These are phyloP conservation scores for Flaveria sonorensis DNA, from an alignment of 129 eudicot species.

Conservation along the genomic window DNA sequence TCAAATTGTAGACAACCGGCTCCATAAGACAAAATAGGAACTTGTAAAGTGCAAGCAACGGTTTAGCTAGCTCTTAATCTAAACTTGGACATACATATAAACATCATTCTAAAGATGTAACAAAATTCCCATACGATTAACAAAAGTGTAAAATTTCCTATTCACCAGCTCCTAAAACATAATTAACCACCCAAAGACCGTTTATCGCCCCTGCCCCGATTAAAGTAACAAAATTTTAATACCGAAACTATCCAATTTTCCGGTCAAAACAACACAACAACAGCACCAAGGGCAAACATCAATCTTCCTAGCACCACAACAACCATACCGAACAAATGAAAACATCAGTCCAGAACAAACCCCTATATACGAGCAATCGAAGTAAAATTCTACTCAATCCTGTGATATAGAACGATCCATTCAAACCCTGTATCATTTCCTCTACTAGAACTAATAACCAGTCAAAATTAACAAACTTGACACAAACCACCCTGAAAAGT, in stretches of 20 bases:
- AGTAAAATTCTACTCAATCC: conserved; percentile 12
- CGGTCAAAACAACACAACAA: background rate
- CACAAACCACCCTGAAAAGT: conserved; percentile 23
- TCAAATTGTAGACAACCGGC: background rate
- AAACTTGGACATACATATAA: background rate
- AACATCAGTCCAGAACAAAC: background rate
- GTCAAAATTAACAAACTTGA: conserved; percentile 7
- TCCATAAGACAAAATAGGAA: background rate
- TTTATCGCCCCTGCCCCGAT: background rate
- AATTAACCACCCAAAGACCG: background rate
- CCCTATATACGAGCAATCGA: conserved; percentile 17
- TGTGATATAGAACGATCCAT: background rate
- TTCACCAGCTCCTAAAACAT: too few species aligned
- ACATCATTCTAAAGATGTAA: too few species aligned
- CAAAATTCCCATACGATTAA: too few species aligned
- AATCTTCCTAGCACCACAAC: background rate
- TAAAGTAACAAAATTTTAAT: conserved; percentile 1
- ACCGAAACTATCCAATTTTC: background rate
- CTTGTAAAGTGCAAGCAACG: background rate
- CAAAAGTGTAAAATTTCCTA: too few species aligned
- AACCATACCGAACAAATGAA: conserved; percentile 8
- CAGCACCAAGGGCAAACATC: background rate
- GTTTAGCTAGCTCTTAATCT: background rate
- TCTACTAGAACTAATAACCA: too few species aligned
- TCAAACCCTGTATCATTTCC: conserved; percentile 11